Percentiles rank a stretch among this genome's conserved stretches.
Conservation (phyloP, 1,284 basidiomycete species). For the Puccinia novopanici region DNA sequence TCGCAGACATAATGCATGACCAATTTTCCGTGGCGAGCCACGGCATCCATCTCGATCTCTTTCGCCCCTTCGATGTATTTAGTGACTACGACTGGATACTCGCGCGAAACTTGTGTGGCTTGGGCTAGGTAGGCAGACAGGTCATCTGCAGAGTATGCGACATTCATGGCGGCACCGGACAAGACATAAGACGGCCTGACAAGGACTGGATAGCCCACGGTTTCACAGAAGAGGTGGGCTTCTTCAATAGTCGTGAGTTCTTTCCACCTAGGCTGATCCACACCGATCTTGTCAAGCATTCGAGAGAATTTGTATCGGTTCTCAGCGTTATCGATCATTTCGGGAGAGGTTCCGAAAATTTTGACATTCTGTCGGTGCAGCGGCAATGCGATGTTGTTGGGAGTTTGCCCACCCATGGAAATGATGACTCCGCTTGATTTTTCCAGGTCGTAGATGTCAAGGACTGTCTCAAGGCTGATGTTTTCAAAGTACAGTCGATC, state of each 20-base stretch:
- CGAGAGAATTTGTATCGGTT: conserved; percentile 99
- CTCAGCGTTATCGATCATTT: conserved; percentile 99
- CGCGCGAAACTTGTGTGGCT: conserved; percentile 94
- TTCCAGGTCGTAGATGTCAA: conserved; percentile 95
- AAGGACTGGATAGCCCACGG: conserved; percentile 90
- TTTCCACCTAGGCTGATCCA: conserved; percentile 97
- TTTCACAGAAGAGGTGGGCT: conserved; percentile 81
- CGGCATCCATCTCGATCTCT: conserved; percentile 99
- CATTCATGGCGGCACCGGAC: conserved; percentile 98
- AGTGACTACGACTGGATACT: conserved; percentile 96
- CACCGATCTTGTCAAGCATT: conserved; percentile 92
- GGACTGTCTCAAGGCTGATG: conserved; percentile 91
- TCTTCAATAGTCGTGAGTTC: conserved; percentile 89
- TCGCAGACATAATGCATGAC: conserved; percentile 99
- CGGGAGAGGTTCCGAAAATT: conserved; percentile 96
- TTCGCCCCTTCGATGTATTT: conserved; percentile 99
- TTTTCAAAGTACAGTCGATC: conserved; percentile 98
- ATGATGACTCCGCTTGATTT: conserved; percentile 86
- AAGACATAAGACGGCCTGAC: conserved; percentile 97
- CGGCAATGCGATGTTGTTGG: conserved; percentile 95
- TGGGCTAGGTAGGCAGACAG: conserved; percentile 87
- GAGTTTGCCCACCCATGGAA: conserved; percentile 97
- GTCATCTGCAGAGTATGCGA: conserved; percentile 90
- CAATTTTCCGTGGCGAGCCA: conserved; percentile 94
- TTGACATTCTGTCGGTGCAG: conserved; percentile 94